A percentile compares a stretch with the other conserved stretches of the same genome.
Evolutionary conservation across 345 rosid species (phyloP).

Genomic region (Laguncularia racemosa): DNA sequence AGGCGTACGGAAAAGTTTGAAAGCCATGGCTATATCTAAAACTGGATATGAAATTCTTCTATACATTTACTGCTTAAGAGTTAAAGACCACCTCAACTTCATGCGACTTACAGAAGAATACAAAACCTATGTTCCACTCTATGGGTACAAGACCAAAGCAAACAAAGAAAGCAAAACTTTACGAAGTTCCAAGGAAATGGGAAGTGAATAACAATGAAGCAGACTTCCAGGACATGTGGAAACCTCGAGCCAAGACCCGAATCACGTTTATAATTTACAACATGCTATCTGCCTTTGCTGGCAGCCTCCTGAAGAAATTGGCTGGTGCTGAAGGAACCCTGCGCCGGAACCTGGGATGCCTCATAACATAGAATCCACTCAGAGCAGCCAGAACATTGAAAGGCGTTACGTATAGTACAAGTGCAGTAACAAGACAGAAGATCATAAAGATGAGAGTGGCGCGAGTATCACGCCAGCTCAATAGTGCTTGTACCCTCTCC

Average conservation of each 20-base stretch:
- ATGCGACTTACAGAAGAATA: too few relatives aligned
- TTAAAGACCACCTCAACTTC: too few relatives aligned
- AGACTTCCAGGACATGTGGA: neutral
- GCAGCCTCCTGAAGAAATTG: constrained; percentile 81
- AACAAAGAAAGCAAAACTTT: too few relatives aligned
- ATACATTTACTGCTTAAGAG: too few relatives aligned
- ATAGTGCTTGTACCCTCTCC: constrained; percentile 64
- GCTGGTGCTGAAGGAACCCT: constrained; percentile 58
- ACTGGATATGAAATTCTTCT: too few relatives aligned
- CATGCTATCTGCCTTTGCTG: constrained; percentile 81
- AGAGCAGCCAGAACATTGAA: constrained; percentile 62
- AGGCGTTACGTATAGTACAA: constrained; percentile 65
- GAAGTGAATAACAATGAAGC: neutral
- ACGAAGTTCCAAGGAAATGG: too few relatives aligned
- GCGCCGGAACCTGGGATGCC: constrained; percentile 80
- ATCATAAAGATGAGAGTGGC: constrained; percentile 67
- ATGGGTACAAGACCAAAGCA: too few relatives aligned
- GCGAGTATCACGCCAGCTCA: constrained; percentile 95
- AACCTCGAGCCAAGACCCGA: constrained; percentile 5
- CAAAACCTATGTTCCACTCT: too few relatives aligned
- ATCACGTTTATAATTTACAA: constrained; percentile 25
- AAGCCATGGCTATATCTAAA: too few relatives aligned
- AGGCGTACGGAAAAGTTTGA: too few relatives aligned
- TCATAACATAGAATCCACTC: constrained; percentile 55
- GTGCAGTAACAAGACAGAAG: constrained; percentile 57